Percentiles rank a stretch among this genome's conserved stretches.
These are phyloP conservation scores for Porcisia deanei DNA, from an alignment of 208 protist species.

Conservation along the genomic window DNA sequence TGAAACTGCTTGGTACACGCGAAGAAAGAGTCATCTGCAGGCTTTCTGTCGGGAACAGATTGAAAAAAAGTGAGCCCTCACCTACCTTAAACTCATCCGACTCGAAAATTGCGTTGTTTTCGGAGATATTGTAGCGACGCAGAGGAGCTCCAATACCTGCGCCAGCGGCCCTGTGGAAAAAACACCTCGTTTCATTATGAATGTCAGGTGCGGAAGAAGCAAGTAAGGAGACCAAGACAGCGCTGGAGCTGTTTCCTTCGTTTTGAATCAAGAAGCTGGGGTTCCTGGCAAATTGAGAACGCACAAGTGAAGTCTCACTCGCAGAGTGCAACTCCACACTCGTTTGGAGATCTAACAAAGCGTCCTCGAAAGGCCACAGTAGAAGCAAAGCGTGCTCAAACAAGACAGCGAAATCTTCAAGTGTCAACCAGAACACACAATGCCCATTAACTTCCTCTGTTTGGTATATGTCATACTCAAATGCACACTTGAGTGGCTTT, in stretches of 20 bases:
- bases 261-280: conserved; percentile 61
- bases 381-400: conserved; percentile 51
- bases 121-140: conserved; percentile 50
- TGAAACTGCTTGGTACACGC: conserved; percentile 27
- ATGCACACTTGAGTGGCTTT: conserved; percentile 6
- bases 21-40: conserved; percentile 56
- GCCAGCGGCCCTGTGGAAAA: conserved; percentile 34
- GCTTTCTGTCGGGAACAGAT: conserved; percentile 36
- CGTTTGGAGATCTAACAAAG: conserved; percentile 33
- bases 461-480: conserved; percentile 19
- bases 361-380: conserved; percentile 65
- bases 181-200: conserved; percentile 18
- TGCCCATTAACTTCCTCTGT: conserved; percentile 19
- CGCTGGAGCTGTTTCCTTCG: conserved; percentile 17
- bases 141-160: background rate
- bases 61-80: conserved; percentile 45
- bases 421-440: conserved; percentile 60
- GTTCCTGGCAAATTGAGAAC: conserved; percentile 57
- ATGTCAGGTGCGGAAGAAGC: background rate
- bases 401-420: conserved; percentile 57
- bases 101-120: conserved; percentile 45
- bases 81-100: conserved; percentile 26
- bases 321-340: conserved; percentile 27
- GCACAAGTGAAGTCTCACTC: conserved; percentile 12
- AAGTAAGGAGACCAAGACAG: conserved; percentile 44